Conservation (phyloP, 2,329 filamentous ascomycete genomes). For the Rutstroemia sp. region DNA sequence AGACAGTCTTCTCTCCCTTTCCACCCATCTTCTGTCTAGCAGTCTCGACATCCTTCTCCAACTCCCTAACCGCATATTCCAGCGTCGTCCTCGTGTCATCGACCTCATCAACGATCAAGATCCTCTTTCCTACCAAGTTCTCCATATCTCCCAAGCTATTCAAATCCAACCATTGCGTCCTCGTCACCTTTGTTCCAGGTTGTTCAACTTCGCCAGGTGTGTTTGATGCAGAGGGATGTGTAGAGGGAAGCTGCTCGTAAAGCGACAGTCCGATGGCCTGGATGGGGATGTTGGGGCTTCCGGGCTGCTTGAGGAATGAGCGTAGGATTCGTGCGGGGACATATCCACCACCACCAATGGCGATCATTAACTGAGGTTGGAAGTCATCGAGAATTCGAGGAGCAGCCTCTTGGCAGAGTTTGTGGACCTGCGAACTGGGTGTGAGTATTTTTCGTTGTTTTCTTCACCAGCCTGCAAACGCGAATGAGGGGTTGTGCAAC, state of each 20-base stretch:
- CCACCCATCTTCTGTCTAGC: constrained; percentile 67
- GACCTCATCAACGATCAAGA: constrained; percentile 91
- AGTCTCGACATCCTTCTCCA: constrained; percentile 86
- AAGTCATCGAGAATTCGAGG: constrained; percentile 75
- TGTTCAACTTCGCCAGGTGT: constrained; percentile 49
- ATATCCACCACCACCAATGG: constrained; percentile 95
- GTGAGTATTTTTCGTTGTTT: neutral
- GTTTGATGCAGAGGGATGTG: constrained; percentile 43
- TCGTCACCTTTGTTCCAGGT: constrained; percentile 87
- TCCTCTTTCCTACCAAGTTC: constrained; percentile 83
- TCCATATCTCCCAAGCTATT: constrained; percentile 74
- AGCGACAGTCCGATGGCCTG: constrained; percentile 97
- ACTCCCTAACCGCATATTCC: constrained; percentile 86
- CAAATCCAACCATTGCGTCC: constrained; percentile 97
- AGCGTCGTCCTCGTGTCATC: constrained; percentile 92
- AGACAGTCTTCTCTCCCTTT: constrained; percentile 73
- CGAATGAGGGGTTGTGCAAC: neutral
- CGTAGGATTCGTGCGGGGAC: constrained; percentile 94
- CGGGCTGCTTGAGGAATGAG: constrained; percentile 89
- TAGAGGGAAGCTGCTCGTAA: constrained; percentile 71
- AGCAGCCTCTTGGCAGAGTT: constrained; percentile 86
- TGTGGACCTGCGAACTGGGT: constrained; percentile 66
- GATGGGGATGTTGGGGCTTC: constrained; percentile 91
- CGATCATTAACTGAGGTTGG: constrained; percentile 94
- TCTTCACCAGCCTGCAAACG: neutral